phyloP scores from a whole-genome alignment of 2,329 filamentous ascomycete species.

The Colletotrichum aenigma region DNA sequence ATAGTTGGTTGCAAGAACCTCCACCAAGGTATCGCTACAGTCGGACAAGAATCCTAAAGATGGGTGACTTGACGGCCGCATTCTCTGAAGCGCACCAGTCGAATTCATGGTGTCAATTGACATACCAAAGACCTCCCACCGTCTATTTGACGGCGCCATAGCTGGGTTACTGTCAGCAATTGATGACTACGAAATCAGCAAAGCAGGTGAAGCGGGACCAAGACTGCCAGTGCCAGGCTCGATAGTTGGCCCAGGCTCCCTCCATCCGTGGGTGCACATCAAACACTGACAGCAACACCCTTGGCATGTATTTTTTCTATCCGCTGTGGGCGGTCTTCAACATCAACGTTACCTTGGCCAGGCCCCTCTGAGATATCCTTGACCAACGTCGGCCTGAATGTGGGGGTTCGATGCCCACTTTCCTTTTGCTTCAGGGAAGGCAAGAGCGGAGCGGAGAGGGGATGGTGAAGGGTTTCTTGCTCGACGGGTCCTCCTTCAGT shows the following conservation, averaged over 20 bases:
- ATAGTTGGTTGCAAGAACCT: not conserved
- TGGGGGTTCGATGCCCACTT: slow-evolving; percentile 1
- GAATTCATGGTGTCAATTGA: not conserved
- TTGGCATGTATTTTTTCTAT: slow-evolving; percentile 5
- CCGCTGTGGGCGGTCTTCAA: not conserved
- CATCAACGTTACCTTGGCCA: not conserved
- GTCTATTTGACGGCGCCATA: not conserved
- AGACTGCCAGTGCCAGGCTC: not conserved
- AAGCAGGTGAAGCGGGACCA: not conserved
- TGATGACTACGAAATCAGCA: not conserved
- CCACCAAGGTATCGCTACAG: not conserved
- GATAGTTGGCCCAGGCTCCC: not conserved
- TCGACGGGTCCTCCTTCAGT: not conserved
- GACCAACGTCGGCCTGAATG: slow-evolving; percentile 6
- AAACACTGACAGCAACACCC: slow-evolving; percentile 14
- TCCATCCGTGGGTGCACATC: slow-evolving; percentile 2
- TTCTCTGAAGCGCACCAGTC: not conserved
- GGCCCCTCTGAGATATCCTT: not conserved
- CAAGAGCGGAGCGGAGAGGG: not conserved
- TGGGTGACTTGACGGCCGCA: not conserved
- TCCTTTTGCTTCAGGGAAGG: not conserved
- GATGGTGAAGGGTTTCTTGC: not conserved
- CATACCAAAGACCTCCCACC: not conserved
- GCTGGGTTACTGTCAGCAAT: not conserved
- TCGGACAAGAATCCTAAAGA: not conserved